Evolutionary conservation across 164 flowering plant genomes (phyloP).

Genomic region (Magnolia officinalis): DNA sequence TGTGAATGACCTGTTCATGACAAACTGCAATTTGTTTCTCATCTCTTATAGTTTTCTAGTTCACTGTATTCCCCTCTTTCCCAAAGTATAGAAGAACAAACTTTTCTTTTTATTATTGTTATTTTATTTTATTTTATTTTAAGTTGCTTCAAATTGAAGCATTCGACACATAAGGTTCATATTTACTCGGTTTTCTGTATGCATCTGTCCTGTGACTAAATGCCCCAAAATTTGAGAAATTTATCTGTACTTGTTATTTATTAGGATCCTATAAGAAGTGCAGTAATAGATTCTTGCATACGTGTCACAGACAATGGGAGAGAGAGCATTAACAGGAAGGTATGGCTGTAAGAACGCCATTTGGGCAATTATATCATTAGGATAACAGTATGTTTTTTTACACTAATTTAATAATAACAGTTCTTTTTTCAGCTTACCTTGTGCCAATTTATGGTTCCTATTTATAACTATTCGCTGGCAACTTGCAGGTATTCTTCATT

Average conservation of each 20-base stretch:
- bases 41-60: no score
- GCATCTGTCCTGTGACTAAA: neutral
- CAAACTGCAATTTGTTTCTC: no score
- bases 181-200: neutral
- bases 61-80: no score
- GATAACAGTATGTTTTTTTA: neutral
- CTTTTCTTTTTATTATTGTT: no score
- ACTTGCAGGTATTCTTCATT: conserved; percentile 73
- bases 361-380: neutral
- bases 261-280: conserved; percentile 75
- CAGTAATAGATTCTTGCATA: conserved; percentile 63
- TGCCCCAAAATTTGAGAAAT: neutral
- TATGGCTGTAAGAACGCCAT: conserved; percentile 17
- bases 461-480: neutral
- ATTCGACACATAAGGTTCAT: neutral
- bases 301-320: conserved; percentile 87
- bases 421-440: neutral
- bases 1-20: no score
- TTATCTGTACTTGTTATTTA: neutral
- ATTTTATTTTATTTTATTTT: no score
- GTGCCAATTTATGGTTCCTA: neutral
- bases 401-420: neutral
- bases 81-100: no score
- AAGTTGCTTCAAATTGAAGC: neutral
- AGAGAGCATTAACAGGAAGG: conserved; percentile 70